A percentile compares a stretch with the other conserved stretches of the same genome.
phyloP scores from a whole-genome alignment of 805 yeast species.

The Diddensiella santjacobensis region DNA sequence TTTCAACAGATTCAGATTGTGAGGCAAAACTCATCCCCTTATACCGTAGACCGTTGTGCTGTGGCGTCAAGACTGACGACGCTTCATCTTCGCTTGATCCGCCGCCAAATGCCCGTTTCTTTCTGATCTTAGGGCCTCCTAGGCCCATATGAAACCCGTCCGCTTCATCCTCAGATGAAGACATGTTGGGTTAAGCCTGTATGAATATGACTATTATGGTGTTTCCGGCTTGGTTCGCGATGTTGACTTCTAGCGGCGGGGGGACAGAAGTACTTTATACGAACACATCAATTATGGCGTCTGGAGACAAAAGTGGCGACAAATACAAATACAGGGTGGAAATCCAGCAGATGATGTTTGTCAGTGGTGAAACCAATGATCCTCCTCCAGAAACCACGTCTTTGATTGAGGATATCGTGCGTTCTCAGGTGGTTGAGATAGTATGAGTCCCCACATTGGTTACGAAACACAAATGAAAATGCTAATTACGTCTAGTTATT shows the following conservation, averaged over 20 bases:
- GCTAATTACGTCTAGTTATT: conserved; percentile 37
- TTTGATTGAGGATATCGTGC: conserved; percentile 90
- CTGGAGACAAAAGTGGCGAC: conserved; percentile 10
- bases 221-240: too few relatives aligned
- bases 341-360: conserved; percentile 98
- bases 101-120: not conserved
- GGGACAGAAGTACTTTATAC: too few relatives aligned
- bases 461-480: too few relatives aligned
- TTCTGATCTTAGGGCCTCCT: not conserved
- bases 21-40: not conserved
- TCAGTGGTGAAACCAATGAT: conserved; percentile 89
- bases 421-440: conserved; percentile 90
- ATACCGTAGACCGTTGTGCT: not conserved
- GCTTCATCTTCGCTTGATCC: not conserved
- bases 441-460: conserved; percentile 26
- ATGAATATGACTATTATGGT: too few relatives aligned
- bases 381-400: conserved; percentile 90
- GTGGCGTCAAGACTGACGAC: not conserved
- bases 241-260: too few relatives aligned
- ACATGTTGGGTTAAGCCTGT: too few relatives aligned
- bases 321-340: conserved; percentile 77
- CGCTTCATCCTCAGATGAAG: not conserved
- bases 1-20: not conserved
- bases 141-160: conserved; percentile 3
- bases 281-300: not conserved